These are phyloP conservation scores for Dactylellina haptotyla DNA, from an alignment of 2,329 filamentous ascomycete genomes.

Conservation along the genomic window DNA sequence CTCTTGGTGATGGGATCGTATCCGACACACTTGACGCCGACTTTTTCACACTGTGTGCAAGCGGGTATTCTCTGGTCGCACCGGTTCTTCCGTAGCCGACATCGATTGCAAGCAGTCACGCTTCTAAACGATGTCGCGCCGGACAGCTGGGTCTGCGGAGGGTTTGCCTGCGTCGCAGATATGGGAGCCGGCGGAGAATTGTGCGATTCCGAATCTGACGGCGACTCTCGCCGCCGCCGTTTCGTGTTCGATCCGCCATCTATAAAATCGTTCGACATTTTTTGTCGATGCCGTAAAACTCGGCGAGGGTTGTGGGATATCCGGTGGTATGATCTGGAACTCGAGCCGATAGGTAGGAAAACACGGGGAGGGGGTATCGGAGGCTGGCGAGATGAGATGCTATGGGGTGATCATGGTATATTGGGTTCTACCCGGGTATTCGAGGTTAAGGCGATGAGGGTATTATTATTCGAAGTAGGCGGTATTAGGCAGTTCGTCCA, in stretches of 20 bases:
- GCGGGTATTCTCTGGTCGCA: constrained; percentile 93
- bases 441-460: constrained; percentile 3
- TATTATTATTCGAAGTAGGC: constrained; percentile 24
- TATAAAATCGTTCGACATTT: constrained; percentile 52
- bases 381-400: constrained; percentile 42
- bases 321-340: neutral
- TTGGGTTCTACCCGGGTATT: constrained; percentile 25
- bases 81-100: constrained; percentile 88
- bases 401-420: constrained; percentile 42
- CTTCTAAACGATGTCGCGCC: constrained; percentile 71
- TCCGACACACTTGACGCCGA: constrained; percentile 88
- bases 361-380: constrained; percentile 16
- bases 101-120: constrained; percentile 94
- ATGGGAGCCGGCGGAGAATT: constrained; percentile 54
- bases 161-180: constrained; percentile 53
- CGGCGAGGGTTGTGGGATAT: neutral
- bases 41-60: constrained; percentile 92
- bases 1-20: constrained; percentile 97
- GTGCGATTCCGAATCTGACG: constrained; percentile 50
- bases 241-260: constrained; percentile 46
- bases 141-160: constrained; percentile 43
- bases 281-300: neutral
- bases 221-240: constrained; percentile 50
- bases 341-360: constrained; percentile 17
- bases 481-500: constrained; percentile 47